Evolutionary conservation across 2,329 filamentous ascomycete genomes (phyloP).

Genomic region (Colletotrichum caudatum): DNA sequence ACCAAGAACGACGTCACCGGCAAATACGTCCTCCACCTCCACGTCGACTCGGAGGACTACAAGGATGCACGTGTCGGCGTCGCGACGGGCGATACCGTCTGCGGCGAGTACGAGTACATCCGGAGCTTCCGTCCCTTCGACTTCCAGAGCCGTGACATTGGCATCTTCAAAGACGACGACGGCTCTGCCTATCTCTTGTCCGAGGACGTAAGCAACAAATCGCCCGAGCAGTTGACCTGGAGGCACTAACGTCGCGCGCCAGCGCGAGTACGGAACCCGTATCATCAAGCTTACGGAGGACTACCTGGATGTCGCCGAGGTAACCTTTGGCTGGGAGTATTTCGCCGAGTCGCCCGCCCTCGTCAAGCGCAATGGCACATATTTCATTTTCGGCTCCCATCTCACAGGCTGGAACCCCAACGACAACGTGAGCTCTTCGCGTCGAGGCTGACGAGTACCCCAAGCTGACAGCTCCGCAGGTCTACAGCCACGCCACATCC

Average conservation of each 20-base stretch:
- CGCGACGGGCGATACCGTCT: conserved; percentile 69
- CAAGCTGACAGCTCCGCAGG: conserved; percentile 37
- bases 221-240: neutral
- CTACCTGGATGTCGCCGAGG: conserved; percentile 64
- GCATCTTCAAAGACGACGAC: conserved; percentile 72
- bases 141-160: conserved; percentile 65
- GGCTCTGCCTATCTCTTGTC: conserved; percentile 71
- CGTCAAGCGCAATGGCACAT: conserved; percentile 69
- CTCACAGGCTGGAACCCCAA: conserved; percentile 70
- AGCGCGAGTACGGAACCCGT: conserved; percentile 49
- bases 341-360: conserved; percentile 73
- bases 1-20: conserved; percentile 73
- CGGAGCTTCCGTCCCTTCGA: conserved; percentile 52
- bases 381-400: conserved; percentile 74
- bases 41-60: conserved; percentile 73
- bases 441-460: neutral
- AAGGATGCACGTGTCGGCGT: conserved; percentile 74
- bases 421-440: conserved; percentile 63
- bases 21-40: conserved; percentile 77
- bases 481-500: conserved; percentile 69
- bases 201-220: conserved; percentile 64
- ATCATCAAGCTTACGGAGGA: conserved; percentile 68
- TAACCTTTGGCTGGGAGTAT: conserved; percentile 64
- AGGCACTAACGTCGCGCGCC: neutral
- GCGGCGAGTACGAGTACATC: conserved; percentile 65